phyloP scores from a whole-genome alignment of 805 yeast genomes.

The Metschnikowia picachoensis region DNA sequence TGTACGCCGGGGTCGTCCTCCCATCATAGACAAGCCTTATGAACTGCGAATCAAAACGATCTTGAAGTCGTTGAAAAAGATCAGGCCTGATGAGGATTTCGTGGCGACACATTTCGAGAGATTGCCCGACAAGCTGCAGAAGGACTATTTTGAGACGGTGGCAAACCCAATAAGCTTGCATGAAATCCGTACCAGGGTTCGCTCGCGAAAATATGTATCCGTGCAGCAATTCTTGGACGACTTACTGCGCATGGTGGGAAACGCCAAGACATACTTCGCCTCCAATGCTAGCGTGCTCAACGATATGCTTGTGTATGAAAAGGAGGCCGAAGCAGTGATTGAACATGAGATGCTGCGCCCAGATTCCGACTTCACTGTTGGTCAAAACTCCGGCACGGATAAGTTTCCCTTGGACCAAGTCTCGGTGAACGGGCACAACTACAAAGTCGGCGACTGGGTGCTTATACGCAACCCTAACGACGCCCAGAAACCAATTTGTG shows the following conservation, averaged over 20 bases:
- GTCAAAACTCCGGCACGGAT: conserved; percentile 41
- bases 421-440: conserved; percentile 65
- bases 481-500: conserved; percentile 83
- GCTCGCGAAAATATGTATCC: conserved; percentile 73
- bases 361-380: conserved; percentile 63
- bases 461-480: conserved; percentile 84
- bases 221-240: conserved; percentile 78
- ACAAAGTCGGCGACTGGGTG: conserved; percentile 94
- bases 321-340: conserved; percentile 51
- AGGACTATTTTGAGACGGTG: conserved; percentile 53
- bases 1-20: conserved; percentile 83
- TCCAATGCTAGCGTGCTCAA: conserved; percentile 54
- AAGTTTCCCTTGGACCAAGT: conserved; percentile 75
- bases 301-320: conserved; percentile 63
- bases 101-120: conserved; percentile 71
- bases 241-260: conserved; percentile 67
- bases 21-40: conserved; percentile 84
- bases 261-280: conserved; percentile 57
- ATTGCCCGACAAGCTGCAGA: conserved; percentile 63
- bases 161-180: conserved; percentile 62
- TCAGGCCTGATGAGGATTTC: conserved; percentile 42
- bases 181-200: conserved; percentile 76
- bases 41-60: conserved; percentile 90
- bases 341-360: conserved; percentile 75
- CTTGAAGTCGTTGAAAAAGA: conserved; percentile 64